Base-by-base conservation (phyloP, 352 stramenopile genomes). In the Phytopythium montanum region DNA sequence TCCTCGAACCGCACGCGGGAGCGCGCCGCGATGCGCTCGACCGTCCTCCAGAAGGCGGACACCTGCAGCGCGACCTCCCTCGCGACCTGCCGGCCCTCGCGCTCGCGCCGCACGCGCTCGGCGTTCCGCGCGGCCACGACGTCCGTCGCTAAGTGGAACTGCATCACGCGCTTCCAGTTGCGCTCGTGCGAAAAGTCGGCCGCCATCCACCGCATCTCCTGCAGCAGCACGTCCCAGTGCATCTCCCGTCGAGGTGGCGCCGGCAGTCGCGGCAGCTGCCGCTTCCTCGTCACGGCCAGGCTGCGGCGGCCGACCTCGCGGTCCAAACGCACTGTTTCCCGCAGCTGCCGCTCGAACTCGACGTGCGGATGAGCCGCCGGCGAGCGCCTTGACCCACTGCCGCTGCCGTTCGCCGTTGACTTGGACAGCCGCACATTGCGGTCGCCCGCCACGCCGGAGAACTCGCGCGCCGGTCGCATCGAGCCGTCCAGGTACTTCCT, bases 121-220 rank as follows among this genome's bases (percentile, higher is more conserved):
- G 76, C 75, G 60, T 91, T 91, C 60, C 80, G 70, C 8, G 81
- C 80, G n/a, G 76, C 62, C 34, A 88, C 75, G 14, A 86, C 77
- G 56, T 92, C 76, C 28, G 70, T 71, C 21, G 79, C 83, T 13
- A 94, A 34, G 36, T 83, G 86, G 21, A 66, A 76, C 55, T 90
- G 83, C 45, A 85, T 56, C 33, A 84, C 81, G 14, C 72, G 75
- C 49, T 99, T 99, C 95, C 96, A 99, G 67, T 99, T 98, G 6
- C 95, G 79, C 69, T 99, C 96, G 68, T 98, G 89, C 31, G 91
- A 79, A 76, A 99, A 99, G 79, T 99, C 97, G 5, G 85, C 91
- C 26, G 96, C 90, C 80, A 99, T 91, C 93, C 96, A 99, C 62
- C 84, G 75, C 97, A 99, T 99, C 72, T 99, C 97, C 36, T 98